These are phyloP conservation scores for Bipolaris bicolor DNA, from an alignment of 2,329 filamentous ascomycete genomes.

Conservation along the genomic window DNA sequence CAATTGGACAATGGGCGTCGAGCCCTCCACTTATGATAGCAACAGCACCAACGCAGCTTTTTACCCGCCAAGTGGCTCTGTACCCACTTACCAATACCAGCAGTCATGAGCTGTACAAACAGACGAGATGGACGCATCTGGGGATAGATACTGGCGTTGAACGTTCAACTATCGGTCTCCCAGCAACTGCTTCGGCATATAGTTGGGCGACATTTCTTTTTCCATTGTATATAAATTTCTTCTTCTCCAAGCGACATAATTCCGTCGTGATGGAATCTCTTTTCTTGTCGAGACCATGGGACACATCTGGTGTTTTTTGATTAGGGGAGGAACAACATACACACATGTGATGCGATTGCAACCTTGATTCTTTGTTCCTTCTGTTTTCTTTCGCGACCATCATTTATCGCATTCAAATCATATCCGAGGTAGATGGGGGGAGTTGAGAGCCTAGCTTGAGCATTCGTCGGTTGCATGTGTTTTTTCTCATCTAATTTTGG, in stretches of 20 bases:
- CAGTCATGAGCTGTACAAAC: neutral
- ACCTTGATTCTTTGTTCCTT: neutral
- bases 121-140: neutral
- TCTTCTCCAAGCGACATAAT: neutral
- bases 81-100: conserved; percentile 1
- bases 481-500: no score
- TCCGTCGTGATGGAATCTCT: neutral
- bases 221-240: neutral
- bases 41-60: neutral
- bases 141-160: neutral
- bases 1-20: neutral
- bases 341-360: no score
- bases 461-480: neutral
- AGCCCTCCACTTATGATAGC: neutral
- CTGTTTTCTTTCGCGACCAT: neutral
- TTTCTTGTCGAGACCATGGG: neutral
- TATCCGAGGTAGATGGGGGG: no score
- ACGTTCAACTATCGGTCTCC: neutral
- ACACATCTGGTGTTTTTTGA: neutral
- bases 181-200: neutral
- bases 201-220: neutral
- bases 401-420: neutral
- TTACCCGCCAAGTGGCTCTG: neutral
- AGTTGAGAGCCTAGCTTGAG: no score
- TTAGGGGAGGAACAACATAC: neutral